phyloP scores from a whole-genome alignment of 257 asterid genomes.

The Fraxinus cuspidata region DNA sequence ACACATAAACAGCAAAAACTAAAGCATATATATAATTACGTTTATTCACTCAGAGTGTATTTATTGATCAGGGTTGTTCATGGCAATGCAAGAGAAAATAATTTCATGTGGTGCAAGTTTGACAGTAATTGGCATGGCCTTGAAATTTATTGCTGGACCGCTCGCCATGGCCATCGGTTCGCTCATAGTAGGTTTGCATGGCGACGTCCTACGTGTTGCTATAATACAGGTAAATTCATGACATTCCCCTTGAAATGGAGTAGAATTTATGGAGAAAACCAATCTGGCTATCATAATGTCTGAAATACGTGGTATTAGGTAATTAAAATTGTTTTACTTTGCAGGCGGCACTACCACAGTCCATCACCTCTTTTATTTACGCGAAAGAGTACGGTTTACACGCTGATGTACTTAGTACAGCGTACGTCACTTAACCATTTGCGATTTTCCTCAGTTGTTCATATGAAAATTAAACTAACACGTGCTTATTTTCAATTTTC shows the following conservation, averaged over 20 bases:
- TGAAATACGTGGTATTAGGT: too few species aligned
- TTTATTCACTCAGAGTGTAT: neutral
- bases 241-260: too few species aligned
- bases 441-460: neutral
- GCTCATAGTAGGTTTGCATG: constrained; percentile 41
- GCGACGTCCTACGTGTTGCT: constrained; percentile 47
- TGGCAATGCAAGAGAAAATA: constrained; percentile 55
- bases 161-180: constrained; percentile 47
- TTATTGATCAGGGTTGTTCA: constrained; percentile 51
- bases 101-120: constrained; percentile 50
- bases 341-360: constrained; percentile 39
- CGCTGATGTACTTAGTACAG: constrained; percentile 33
- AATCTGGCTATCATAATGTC: too few species aligned
- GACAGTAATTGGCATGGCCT: constrained; percentile 40
- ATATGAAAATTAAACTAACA: neutral
- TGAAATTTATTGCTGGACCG: constrained; percentile 55
- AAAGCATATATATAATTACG: too few species aligned
- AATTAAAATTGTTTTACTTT: neutral
- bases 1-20: too few species aligned
- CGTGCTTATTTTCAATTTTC: constrained; percentile 3
- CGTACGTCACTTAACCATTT: constrained; percentile 24
- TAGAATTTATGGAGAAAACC: too few species aligned
- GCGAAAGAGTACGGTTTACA: constrained; percentile 39
- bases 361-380: constrained; percentile 30
- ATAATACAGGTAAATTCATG: constrained; percentile 47